Percentiles rank a stretch among this genome's conserved stretches.
These are phyloP conservation scores for Tetrastigma voinierianum DNA, from an alignment of 164 flowering plant species.

Conservation along the genomic window DNA sequence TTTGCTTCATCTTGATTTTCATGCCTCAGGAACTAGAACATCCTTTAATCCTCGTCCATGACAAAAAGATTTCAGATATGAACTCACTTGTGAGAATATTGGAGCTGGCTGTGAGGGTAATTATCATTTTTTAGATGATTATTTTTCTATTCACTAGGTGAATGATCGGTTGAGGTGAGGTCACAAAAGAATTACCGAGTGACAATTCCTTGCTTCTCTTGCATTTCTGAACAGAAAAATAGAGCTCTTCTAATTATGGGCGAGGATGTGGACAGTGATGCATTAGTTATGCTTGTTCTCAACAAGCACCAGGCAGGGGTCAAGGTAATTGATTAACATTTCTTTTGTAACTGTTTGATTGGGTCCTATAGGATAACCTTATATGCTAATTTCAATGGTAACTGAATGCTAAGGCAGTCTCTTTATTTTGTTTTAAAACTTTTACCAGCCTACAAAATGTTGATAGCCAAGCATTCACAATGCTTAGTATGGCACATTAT, in stretches of 20 bases:
- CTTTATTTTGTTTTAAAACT: background rate
- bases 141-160: background rate
- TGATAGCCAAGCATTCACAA: background rate
- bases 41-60: conserved; percentile 79
- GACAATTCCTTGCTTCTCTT: background rate
- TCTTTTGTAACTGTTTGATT: background rate
- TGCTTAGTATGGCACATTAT: too few relatives aligned
- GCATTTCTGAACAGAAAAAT: conserved; percentile 31
- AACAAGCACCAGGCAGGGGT: conserved; percentile 81
- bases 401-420: background rate
- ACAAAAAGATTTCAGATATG: conserved; percentile 74
- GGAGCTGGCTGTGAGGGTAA: conserved; percentile 69
- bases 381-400: background rate
- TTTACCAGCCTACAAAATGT: background rate
- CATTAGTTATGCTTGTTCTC: conserved; percentile 66
- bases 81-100: conserved; percentile 52
- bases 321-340: conserved; percentile 45
- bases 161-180: background rate
- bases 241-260: conserved; percentile 75
- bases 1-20: conserved; percentile 8
- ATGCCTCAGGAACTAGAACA: conserved; percentile 73
- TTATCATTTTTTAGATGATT: background rate
- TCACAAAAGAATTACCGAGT: conserved; percentile 4
- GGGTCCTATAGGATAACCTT: background rate
- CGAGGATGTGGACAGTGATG: conserved; percentile 85